Evolutionary conservation across 768 basidiomycete genomes (phyloP).

Genomic region (Lactarius indigo): DNA sequence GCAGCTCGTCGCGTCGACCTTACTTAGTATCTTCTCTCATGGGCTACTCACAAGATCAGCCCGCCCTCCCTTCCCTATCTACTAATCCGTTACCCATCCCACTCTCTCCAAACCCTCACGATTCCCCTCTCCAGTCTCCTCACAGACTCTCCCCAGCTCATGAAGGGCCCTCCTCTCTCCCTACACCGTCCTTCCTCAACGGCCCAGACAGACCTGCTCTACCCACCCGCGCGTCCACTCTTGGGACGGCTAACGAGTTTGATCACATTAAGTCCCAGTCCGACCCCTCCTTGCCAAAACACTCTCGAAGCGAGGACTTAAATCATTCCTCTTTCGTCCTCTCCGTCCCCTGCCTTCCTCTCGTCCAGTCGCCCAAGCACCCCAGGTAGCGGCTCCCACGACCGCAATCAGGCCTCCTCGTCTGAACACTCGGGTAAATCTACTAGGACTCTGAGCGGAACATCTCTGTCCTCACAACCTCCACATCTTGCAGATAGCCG

Average conservation of each 20-base stretch:
- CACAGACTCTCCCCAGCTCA: slow-evolving; percentile 7
- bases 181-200: slow-evolving; percentile 10
- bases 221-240: slow-evolving; percentile 64
- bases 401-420: slow-evolving; percentile 48
- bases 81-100: slow-evolving; percentile 16
- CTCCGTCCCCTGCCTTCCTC: slow-evolving; percentile 38
- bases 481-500: slow-evolving; percentile 42
- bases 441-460: slow-evolving; percentile 41
- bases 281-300: slow-evolving; percentile 32
- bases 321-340: slow-evolving; percentile 45
- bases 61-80: slow-evolving; percentile 8
- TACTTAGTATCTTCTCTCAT: background rate
- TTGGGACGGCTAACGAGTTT: slow-evolving; percentile 50
- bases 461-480: slow-evolving; percentile 53
- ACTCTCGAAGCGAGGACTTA: slow-evolving; percentile 69
- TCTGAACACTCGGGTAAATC: slow-evolving; percentile 52
- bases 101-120: slow-evolving; percentile 9
- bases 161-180: slow-evolving; percentile 18
- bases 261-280: slow-evolving; percentile 42
- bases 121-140: slow-evolving; percentile 19
- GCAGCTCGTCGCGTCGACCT: background rate
- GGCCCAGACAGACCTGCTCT: slow-evolving; percentile 48
- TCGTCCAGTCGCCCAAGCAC: slow-evolving; percentile 58
- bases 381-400: slow-evolving; percentile 45
- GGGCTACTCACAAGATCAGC: slow-evolving; percentile 24